A percentile compares a stretch with the other conserved stretches of the same genome.
Conservation (phyloP, 169 alveolate species). For the Sarcocystis neurona region DNA sequence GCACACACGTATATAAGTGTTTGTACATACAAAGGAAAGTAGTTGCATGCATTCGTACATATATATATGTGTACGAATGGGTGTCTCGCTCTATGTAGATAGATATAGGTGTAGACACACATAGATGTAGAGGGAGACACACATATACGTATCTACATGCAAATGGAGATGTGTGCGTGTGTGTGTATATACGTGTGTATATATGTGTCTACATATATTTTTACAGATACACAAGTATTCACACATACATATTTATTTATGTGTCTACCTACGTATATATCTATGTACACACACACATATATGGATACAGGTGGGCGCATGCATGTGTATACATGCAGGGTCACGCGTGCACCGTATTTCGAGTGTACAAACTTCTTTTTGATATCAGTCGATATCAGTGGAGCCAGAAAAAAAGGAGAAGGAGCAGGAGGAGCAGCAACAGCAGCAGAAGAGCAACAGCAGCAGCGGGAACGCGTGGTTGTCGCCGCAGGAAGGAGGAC, state of each 20-base stretch:
- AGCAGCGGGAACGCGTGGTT: too few relatives aligned
- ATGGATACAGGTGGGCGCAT: background rate
- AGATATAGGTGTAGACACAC: background rate
- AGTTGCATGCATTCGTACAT: background rate
- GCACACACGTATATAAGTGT: background rate
- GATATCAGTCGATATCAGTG: background rate
- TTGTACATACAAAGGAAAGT: background rate
- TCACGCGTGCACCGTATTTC: background rate
- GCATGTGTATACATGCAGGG: background rate
- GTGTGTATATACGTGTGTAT: too few relatives aligned
- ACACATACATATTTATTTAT: background rate
- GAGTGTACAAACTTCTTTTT: background rate
- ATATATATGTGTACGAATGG: background rate
- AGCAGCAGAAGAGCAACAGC: too few relatives aligned
- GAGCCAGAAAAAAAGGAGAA: too few relatives aligned
- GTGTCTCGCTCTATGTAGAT: background rate
- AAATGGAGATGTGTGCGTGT: too few relatives aligned
- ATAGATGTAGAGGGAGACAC: background rate
- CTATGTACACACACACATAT: background rate
- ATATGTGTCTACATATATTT: too few relatives aligned
- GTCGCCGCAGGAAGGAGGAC: too few relatives aligned
- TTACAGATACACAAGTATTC: background rate
- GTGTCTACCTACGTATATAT: too few relatives aligned
- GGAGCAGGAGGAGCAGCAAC: too few relatives aligned
- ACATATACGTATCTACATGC: background rate